Evolutionary conservation across 495 filamentous ascomycete genomes (phyloP).

Genomic region (Acidomyces sp.): DNA sequence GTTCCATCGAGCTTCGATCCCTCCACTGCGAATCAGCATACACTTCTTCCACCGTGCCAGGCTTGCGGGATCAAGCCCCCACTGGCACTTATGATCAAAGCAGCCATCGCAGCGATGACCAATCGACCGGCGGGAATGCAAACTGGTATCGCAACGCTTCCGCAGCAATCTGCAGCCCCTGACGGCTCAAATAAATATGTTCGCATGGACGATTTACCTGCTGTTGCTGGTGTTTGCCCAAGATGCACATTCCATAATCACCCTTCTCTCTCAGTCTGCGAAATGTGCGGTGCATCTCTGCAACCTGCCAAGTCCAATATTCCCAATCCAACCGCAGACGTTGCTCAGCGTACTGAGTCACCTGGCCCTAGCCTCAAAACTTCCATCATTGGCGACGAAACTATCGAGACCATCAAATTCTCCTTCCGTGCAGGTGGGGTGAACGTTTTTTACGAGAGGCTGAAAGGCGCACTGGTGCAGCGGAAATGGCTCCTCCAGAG

Average conservation of each 20-base stretch:
- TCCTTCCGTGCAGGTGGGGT: conserved; percentile 85
- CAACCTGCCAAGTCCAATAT: conserved; percentile 35
- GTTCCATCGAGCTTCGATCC: conserved; percentile 88
- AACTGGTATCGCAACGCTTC: no score
- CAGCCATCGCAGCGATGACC: conserved; percentile 47
- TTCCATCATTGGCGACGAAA: conserved; percentile 37
- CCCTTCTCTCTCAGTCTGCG: conserved; percentile 70
- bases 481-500: conserved; percentile 91
- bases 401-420: conserved; percentile 67
- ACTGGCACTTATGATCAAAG: conserved; percentile 67
- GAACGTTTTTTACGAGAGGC: conserved; percentile 75
- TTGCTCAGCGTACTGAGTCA: conserved; percentile 42
- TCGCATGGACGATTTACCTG: no score
- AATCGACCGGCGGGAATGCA: conserved; percentile 18
- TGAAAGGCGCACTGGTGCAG: conserved; percentile 78
- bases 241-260: conserved; percentile 93
- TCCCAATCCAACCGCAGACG: conserved; percentile 24
- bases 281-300: conserved; percentile 79
- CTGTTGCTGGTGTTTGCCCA: conserved; percentile 43
- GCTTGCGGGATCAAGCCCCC: conserved; percentile 90
- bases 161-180: background rate
- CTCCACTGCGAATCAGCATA: conserved; percentile 56
- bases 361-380: conserved; percentile 51
- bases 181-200: no score
- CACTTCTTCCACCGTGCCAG: conserved; percentile 71